phyloP scores from a whole-genome alignment of 345 rosid genomes.

The Gossypium longicalyx region DNA sequence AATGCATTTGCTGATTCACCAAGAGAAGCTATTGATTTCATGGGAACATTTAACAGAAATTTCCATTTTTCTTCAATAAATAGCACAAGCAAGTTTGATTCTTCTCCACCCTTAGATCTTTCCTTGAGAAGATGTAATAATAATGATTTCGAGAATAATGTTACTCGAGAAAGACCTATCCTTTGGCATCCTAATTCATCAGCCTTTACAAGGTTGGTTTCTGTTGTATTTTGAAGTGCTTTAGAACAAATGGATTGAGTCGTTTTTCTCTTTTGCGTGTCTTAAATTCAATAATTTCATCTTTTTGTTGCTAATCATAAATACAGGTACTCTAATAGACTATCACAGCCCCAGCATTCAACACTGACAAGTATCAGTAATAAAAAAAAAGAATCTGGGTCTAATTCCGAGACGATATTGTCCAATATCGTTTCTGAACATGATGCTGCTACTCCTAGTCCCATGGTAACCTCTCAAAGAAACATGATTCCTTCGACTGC shows the following conservation, averaged over 20 bases:
- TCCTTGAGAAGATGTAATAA: slow-evolving; percentile 57
- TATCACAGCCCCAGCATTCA: slow-evolving; percentile 36
- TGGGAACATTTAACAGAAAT: slow-evolving; percentile 44
- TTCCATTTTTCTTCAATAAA: slow-evolving; percentile 27
- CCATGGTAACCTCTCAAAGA: slow-evolving; percentile 42
- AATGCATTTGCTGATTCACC: slow-evolving; percentile 27
- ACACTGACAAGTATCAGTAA: slow-evolving; percentile 24
- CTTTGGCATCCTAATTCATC: slow-evolving; percentile 79
- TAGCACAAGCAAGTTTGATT: slow-evolving; percentile 34
- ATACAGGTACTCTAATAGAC: slow-evolving; percentile 60
- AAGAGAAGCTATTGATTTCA: slow-evolving; percentile 69
- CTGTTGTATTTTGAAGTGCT: neutral
- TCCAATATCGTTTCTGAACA: slow-evolving; percentile 20
- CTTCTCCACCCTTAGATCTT: slow-evolving; percentile 59
- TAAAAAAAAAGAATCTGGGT: slow-evolving; percentile 28
- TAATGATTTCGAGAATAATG: slow-evolving; percentile 36
- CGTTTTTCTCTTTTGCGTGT: neutral
- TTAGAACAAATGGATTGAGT: neutral
- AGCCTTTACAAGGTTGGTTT: slow-evolving; percentile 71
- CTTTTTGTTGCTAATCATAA: slow-evolving; percentile 17
- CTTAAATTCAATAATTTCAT: neutral
- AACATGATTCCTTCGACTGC: slow-evolving; percentile 29
- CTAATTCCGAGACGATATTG: slow-evolving; percentile 27
- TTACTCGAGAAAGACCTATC: slow-evolving; percentile 41
- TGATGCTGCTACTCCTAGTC: slow-evolving; percentile 35